phyloP scores from a whole-genome alignment of 2,329 filamentous ascomycete genomes.

The Blastomyces parvus region DNA sequence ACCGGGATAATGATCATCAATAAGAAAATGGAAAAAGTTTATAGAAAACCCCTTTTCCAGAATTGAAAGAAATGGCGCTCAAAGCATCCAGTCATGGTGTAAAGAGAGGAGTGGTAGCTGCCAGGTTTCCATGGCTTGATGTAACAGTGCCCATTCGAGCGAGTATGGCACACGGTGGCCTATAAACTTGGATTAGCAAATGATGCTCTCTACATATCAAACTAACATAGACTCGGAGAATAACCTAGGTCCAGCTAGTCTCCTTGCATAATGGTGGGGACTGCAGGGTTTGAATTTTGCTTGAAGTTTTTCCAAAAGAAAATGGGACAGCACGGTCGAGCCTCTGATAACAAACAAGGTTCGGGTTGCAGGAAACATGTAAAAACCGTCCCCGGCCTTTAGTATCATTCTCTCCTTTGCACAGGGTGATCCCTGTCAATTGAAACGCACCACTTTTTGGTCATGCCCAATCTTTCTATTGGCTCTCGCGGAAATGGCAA shows the following conservation, averaged over 20 bases:
- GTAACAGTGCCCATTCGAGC: not conserved
- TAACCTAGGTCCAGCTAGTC: not conserved
- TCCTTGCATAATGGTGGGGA: not conserved
- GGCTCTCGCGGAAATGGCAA: not conserved
- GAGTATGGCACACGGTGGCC: too few relatives aligned
- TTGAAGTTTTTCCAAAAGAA: not conserved
- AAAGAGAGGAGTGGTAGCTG: not conserved
- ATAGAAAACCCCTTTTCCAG: too few relatives aligned
- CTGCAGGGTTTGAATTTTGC: not conserved
- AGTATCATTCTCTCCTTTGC: not conserved
- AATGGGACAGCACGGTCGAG: not conserved
- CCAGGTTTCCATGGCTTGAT: not conserved
- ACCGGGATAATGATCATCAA: not conserved
- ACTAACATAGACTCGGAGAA: not conserved
- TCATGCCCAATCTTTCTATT: not conserved
- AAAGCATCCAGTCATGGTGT: not conserved
- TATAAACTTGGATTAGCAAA: too few relatives aligned
- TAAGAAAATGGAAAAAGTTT: too few relatives aligned
- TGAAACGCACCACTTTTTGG: not conserved
- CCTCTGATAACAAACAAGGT: not conserved
- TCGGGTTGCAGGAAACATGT: not conserved
- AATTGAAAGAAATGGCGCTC: too few relatives aligned
- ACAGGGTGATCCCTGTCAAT: not conserved
- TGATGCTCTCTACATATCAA: not conserved
- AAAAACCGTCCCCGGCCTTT: not conserved